phyloP scores from a whole-genome alignment of 1,284 basidiomycete species.

The Rhodofomes roseus region DNA sequence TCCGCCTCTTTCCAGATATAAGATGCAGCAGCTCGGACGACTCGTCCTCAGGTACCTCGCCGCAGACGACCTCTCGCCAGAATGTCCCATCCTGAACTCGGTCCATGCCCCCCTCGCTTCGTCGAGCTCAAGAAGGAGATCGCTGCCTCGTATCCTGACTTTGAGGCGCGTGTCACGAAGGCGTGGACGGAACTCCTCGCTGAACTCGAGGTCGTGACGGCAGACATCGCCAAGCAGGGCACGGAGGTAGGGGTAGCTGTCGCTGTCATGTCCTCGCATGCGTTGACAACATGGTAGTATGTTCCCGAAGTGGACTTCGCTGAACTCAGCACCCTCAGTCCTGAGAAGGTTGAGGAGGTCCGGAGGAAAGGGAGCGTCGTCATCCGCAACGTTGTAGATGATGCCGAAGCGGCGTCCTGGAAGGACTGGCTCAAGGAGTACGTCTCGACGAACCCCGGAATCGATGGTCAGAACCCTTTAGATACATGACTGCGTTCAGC shows the following conservation, averaged over 20 bases:
- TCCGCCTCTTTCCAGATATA: background rate
- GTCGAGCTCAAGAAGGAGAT: slow-evolving; percentile 54
- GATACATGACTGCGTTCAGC: background rate
- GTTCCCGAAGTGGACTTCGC: slow-evolving; percentile 60
- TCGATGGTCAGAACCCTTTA: slow-evolving; percentile 36
- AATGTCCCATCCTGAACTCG: slow-evolving; percentile 21
- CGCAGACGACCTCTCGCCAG: background rate
- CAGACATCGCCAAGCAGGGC: slow-evolving; percentile 43
- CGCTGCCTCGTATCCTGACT: slow-evolving; percentile 46
- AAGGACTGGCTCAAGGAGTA: slow-evolving; percentile 54
- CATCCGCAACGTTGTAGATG: slow-evolving; percentile 59
- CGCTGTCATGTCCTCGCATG: background rate
- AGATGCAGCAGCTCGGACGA: background rate
- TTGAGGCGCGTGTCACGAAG: slow-evolving; percentile 42
- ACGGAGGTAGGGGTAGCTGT: slow-evolving; percentile 35
- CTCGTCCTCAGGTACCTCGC: background rate
- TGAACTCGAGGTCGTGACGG: slow-evolving; percentile 43
- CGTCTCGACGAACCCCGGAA: slow-evolving; percentile 51
- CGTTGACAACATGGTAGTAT: slow-evolving; percentile 36
- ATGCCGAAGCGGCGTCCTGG: slow-evolving; percentile 52
- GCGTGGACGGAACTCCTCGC: slow-evolving; percentile 57
- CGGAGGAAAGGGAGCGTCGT: slow-evolving; percentile 56
- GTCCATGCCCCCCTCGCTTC: slow-evolving; percentile 41
- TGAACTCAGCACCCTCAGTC: slow-evolving; percentile 44
- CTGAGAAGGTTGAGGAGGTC: slow-evolving; percentile 46